A percentile compares a stretch with the other conserved stretches of the same genome.
Evolutionary conservation across 2,329 filamentous ascomycete species (phyloP).

Genomic region (Colletotrichum euphorbiae): DNA sequence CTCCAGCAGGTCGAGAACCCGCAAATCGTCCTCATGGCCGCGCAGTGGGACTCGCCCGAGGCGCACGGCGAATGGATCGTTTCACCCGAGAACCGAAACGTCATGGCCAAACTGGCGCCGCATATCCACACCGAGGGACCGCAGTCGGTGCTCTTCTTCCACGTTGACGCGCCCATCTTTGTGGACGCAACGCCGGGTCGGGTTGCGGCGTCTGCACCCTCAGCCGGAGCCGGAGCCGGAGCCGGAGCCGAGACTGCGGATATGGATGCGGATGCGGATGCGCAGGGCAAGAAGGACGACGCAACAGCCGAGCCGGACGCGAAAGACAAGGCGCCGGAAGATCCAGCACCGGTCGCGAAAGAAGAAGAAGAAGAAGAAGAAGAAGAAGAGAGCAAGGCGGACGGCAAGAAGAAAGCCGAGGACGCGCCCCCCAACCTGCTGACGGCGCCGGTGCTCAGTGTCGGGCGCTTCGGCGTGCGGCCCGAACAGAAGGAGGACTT

Average conservation of each 20-base stretch:
- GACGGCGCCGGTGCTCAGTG: constrained; percentile 49
- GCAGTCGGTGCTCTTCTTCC: constrained; percentile 52
- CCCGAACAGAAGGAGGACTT: constrained; percentile 49
- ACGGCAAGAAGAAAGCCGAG: constrained; percentile 31
- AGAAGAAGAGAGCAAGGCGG: constrained; percentile 17
- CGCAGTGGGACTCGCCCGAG: constrained; percentile 57
- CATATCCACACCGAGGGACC: constrained; percentile 50
- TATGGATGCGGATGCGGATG: background rate
- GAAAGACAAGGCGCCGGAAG: constrained; percentile 28
- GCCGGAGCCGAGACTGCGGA: constrained; percentile 38
- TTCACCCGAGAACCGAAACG: constrained; percentile 53
- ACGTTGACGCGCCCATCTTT: constrained; percentile 52
- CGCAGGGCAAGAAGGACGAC: background rate
- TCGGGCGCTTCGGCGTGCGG: constrained; percentile 51
- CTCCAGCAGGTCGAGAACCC: constrained; percentile 53
- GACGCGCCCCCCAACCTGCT: constrained; percentile 27
- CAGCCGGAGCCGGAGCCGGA: constrained; percentile 35
- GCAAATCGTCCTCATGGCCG: constrained; percentile 55
- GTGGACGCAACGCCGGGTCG: background rate
- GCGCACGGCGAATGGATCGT: constrained; percentile 58
- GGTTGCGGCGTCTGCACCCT: background rate
- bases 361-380: no score
- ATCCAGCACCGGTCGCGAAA: background rate
- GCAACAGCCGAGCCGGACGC: background rate
- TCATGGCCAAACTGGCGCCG: constrained; percentile 49